Evolutionary conservation across 1,284 basidiomycete genomes (phyloP).

Genomic region (Rhodotorula glutinis): DNA sequence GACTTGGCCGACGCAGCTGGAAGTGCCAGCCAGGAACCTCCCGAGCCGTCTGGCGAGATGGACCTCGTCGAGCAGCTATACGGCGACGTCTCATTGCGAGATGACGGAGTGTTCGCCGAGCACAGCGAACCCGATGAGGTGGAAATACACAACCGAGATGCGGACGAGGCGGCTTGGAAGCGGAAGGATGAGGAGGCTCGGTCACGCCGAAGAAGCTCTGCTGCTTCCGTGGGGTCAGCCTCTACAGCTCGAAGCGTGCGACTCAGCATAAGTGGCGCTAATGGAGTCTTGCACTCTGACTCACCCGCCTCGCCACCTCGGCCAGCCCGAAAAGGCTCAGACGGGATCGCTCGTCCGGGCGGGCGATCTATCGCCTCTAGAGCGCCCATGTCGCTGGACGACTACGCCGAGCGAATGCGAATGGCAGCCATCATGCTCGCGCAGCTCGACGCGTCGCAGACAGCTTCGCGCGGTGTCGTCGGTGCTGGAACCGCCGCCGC

Average conservation of each 20-base stretch:
- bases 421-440: constrained; percentile 98
- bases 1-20: not conserved
- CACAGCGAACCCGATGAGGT: constrained; percentile 44
- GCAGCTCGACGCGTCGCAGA: constrained; percentile 77
- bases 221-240: constrained; percentile 10
- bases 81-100: constrained; percentile 69
- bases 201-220: constrained; percentile 3
- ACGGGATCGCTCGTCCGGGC: constrained; percentile 11
- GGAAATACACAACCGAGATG: constrained; percentile 43
- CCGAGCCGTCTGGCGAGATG: constrained; percentile 68
- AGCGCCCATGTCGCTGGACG: constrained; percentile 64
- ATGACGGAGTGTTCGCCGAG: constrained; percentile 72
- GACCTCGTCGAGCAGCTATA: constrained; percentile 93
- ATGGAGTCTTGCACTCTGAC: not conserved
- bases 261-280: not conserved
- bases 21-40: not conserved
- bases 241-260: not conserved
- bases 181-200: constrained; percentile 21
- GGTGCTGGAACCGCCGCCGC: constrained; percentile 43
- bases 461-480: constrained; percentile 38
- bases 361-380: constrained; percentile 41
- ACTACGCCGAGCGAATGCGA: constrained; percentile 96
- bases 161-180: constrained; percentile 45
- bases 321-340: constrained; percentile 4
- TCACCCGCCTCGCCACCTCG: constrained; percentile 29